phyloP scores from a whole-genome alignment of 1,284 basidiomycete genomes.

The Cryptococcus wingfieldii region DNA sequence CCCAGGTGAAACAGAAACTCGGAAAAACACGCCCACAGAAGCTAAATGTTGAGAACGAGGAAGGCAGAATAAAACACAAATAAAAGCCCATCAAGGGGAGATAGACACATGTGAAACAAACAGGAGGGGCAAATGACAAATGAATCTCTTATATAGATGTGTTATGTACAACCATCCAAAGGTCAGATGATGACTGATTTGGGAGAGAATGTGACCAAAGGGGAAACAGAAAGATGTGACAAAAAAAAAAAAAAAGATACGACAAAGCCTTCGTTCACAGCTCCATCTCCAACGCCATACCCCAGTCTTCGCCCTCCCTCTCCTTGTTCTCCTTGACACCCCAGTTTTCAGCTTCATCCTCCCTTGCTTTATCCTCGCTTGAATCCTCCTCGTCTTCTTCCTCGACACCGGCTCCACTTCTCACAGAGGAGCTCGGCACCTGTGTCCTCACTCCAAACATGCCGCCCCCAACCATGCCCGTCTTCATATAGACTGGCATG shows the following conservation, averaged over 20 bases:
- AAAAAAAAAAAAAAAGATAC: neutral
- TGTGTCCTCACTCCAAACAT: slow-evolving; percentile 36
- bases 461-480: slow-evolving; percentile 40
- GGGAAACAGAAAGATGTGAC: too few relatives aligned
- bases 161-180: too few relatives aligned
- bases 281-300: slow-evolving; percentile 39
- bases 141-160: too few relatives aligned
- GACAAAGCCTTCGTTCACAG: slow-evolving; percentile 7
- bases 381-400: slow-evolving; percentile 42
- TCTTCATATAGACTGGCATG: slow-evolving; percentile 15
- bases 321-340: neutral
- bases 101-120: too few relatives aligned
- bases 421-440: slow-evolving; percentile 29
- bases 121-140: too few relatives aligned
- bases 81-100: too few relatives aligned
- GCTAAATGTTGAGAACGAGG: too few relatives aligned
- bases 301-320: slow-evolving; percentile 26
- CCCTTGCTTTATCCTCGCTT: slow-evolving; percentile 11
- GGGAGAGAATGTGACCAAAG: too few relatives aligned
- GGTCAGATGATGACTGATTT: too few relatives aligned
- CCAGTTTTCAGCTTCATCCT: slow-evolving; percentile 1
- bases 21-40: too few relatives aligned
- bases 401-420: slow-evolving; percentile 26
- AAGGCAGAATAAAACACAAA: too few relatives aligned
- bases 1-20: too few relatives aligned